Evolutionary conservation across 148 eudicot genomes (phyloP).

Genomic region (Camellia lanceoleosa): DNA sequence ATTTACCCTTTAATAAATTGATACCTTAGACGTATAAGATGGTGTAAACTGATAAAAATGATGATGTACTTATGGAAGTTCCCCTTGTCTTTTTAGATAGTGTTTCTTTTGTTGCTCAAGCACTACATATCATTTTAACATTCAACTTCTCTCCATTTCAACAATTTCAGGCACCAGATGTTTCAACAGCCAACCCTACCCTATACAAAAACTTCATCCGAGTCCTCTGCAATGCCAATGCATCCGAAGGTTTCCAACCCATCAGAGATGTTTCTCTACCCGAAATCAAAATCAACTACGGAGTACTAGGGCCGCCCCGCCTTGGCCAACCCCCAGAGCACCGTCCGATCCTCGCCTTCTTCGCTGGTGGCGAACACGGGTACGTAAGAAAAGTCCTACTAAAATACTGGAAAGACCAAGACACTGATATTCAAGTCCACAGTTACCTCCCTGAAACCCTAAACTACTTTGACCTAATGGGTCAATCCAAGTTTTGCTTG

Average conservation of each 20-base stretch:
- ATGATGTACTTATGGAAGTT: too few species aligned
- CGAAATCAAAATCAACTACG: conserved; percentile 20
- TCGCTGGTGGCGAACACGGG: conserved; percentile 43
- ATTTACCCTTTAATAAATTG: too few species aligned
- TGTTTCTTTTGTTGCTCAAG: not conserved
- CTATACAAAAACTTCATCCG: conserved; percentile 32
- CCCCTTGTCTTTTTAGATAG: not conserved
- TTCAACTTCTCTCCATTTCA: not conserved
- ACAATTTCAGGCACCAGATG: conserved; percentile 34
- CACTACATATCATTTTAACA: not conserved
- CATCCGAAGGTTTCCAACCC: conserved; percentile 38
- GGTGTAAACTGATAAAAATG: too few species aligned
- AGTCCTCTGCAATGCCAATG: conserved; percentile 45
- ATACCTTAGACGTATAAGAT: too few species aligned
- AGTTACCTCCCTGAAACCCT: conserved; percentile 23
- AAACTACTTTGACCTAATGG: conserved; percentile 30
- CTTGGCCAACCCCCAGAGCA: conserved; percentile 8
- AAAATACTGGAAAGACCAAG: conserved; percentile 24
- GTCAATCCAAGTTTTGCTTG: conserved; percentile 32
- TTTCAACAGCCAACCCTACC: conserved; percentile 16
- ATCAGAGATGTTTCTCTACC: conserved; percentile 38
- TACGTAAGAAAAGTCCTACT: conserved; percentile 24
- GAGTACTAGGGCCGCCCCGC: conserved; percentile 14
- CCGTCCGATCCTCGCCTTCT: conserved; percentile 39
- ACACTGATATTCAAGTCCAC: conserved; percentile 19